Evolutionary conservation across 83 land plant species (phyloP), one percentile per base, ranked within the genome.

Genomic region (Picea mariana): DNA sequence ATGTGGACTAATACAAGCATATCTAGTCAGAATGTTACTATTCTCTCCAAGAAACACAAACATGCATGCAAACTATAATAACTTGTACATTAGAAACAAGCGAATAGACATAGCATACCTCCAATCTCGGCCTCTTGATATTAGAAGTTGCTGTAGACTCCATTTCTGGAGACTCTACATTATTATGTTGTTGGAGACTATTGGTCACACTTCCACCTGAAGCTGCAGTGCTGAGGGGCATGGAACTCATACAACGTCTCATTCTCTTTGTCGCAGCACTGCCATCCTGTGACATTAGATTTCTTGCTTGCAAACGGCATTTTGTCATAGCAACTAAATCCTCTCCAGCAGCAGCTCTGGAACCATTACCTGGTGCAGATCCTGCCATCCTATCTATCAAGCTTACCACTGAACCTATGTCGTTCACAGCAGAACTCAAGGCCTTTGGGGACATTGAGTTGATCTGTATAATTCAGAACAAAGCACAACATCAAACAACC

Each of bases 351-450:
- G 91, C 93, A 81, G 88, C 91, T 64, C 91, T 87, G 77, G 91
- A 90, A 17, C 93, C 95, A 88, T 82, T 88, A 24, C 89, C 91
- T 73, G 94, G 89, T 79, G 91, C 93, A 59, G 94, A 90, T 16
- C 94, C 88, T 62, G 90, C 89, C 55, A 89, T 85, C 66, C 84
- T 80, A 76, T 93, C 95, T 27, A 86, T 77, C 82, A 88, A 84
- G 75, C 87, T 91, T 17, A 87, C 81, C 61, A 89, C 89, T 66
- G 91, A 87, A 23, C 81, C 84, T 78, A 93, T 89, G 69, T 93
- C 95, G 18, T 78, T 71, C 24, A 91, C 82, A 24, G 90, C 79
- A 24, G 95, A 87, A 34, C 79, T 64, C 13, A 93, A 84, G 38
- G 83, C 84, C 81, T 84, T 66, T 59, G 85, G 82, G 77, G 90